phyloP scores from a whole-genome alignment of 371 early-diverging fungal species.

The Basidiobolus meristosporus region DNA sequence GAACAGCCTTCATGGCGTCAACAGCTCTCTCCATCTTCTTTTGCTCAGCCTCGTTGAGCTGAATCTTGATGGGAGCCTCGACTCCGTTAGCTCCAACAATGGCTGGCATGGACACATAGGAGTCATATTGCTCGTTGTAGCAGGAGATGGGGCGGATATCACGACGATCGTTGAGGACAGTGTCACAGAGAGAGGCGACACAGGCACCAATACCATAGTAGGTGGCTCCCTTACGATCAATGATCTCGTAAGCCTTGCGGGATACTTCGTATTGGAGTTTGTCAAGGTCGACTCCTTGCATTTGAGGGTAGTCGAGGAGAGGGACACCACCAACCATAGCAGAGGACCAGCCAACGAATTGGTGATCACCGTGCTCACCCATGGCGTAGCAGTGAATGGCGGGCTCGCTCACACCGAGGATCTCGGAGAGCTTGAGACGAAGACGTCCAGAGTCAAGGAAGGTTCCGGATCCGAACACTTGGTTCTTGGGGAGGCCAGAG shows the following conservation, averaged over 20 bases:
- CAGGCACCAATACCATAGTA: conserved; percentile 72
- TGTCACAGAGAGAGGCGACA: conserved; percentile 42
- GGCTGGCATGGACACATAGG: conserved; percentile 50
- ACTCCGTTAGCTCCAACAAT: conserved; percentile 53
- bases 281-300: too few relatives aligned
- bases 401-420: conserved; percentile 31
- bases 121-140: conserved; percentile 30
- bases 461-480: conserved; percentile 78
- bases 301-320: too few relatives aligned
- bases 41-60: conserved; percentile 28
- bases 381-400: conserved; percentile 65
- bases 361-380: too few relatives aligned
- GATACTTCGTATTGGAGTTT: too few relatives aligned
- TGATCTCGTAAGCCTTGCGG: too few relatives aligned
- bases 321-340: too few relatives aligned
- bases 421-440: conserved; percentile 33
- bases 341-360: too few relatives aligned
- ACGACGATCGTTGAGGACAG: conserved; percentile 38
- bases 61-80: conserved; percentile 34
- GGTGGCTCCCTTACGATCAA: too few relatives aligned
- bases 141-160: conserved; percentile 41
- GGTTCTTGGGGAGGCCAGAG: conserved; percentile 48
- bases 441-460: conserved; percentile 64
- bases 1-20: conserved; percentile 18
- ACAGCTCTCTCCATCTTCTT: conserved; percentile 19